These are phyloP conservation scores for Lotus japonicus DNA, from an alignment of 306 rosid species.

Conservation along the genomic window DNA sequence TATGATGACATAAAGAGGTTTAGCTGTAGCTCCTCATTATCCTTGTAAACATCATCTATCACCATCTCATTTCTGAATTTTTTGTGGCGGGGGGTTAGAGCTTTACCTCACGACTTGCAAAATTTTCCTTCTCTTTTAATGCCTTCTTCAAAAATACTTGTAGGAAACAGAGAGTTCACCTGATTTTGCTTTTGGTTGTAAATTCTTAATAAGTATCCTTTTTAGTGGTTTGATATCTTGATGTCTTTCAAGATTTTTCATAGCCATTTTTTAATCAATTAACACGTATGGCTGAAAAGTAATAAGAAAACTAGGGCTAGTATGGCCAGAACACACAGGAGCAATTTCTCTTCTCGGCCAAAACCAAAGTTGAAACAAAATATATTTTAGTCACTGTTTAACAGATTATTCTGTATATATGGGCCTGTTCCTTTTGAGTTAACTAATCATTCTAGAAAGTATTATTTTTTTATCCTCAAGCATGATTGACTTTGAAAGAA, in stretches of 20 bases:
- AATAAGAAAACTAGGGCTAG: background rate
- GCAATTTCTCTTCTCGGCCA: background rate
- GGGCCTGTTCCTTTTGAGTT: background rate
- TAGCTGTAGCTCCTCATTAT: background rate
- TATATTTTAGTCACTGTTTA: background rate
- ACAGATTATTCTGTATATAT: background rate
- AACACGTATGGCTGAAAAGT: background rate
- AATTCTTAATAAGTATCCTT: background rate
- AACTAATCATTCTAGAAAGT: background rate
- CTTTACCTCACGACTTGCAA: background rate
- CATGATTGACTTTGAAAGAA: background rate
- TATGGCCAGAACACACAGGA: background rate
- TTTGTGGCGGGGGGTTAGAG: background rate
- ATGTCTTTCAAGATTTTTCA: background rate
- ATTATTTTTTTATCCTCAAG: background rate
- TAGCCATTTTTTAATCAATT: background rate
- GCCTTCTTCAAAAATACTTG: too few relatives aligned
- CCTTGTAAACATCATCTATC: background rate
- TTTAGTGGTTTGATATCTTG: background rate
- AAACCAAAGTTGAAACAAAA: background rate
- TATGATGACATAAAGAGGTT: background rate
- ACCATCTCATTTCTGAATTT: background rate
- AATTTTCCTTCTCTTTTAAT: background rate
- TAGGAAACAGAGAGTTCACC: background rate
- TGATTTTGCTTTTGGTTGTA: background rate